Conservation (phyloP, 2,329 filamentous ascomycete species). For the Ceratocystis cubensis region DNA sequence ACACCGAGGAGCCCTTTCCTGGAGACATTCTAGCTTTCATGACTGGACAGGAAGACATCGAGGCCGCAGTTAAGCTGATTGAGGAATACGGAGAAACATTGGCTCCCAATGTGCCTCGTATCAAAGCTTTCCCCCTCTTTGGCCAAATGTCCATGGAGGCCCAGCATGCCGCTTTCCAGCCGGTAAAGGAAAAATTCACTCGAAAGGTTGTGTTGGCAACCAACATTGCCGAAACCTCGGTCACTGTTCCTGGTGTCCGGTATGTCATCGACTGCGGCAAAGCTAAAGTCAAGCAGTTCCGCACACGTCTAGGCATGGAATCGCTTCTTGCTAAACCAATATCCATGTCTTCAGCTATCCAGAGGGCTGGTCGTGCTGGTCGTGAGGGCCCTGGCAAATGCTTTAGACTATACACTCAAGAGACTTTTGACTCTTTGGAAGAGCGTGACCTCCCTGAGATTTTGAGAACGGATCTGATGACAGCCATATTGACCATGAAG, state of each 20-base stretch:
- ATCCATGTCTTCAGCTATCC: slow-evolving; percentile 84
- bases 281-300: slow-evolving; percentile 86
- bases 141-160: slow-evolving; percentile 77
- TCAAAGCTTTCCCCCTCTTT: slow-evolving; percentile 67
- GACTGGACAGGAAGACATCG: slow-evolving; percentile 86
- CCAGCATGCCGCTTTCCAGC: slow-evolving; percentile 76
- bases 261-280: slow-evolving; percentile 91
- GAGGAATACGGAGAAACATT: slow-evolving; percentile 66
- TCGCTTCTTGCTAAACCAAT: slow-evolving; percentile 83
- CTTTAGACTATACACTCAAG: slow-evolving; percentile 75
- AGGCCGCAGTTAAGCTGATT: slow-evolving; percentile 64
- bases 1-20: slow-evolving; percentile 77
- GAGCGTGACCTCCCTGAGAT: slow-evolving; percentile 79
- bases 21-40: slow-evolving; percentile 90
- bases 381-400: slow-evolving; percentile 86
- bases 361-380: slow-evolving; percentile 81
- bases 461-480: slow-evolving; percentile 73
- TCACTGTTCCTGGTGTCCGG: slow-evolving; percentile 85
- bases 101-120: slow-evolving; percentile 59
- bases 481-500: slow-evolving; percentile 85
- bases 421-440: slow-evolving; percentile 55
- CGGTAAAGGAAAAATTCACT: slow-evolving; percentile 56
- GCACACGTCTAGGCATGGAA: slow-evolving; percentile 71
- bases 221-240: slow-evolving; percentile 97
- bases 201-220: slow-evolving; percentile 86